Percentiles rank a stretch among this genome's conserved stretches.
Evolutionary conservation across 2,329 filamentous ascomycete genomes (phyloP).

Genomic region (Torrubiella hemipterigena): DNA sequence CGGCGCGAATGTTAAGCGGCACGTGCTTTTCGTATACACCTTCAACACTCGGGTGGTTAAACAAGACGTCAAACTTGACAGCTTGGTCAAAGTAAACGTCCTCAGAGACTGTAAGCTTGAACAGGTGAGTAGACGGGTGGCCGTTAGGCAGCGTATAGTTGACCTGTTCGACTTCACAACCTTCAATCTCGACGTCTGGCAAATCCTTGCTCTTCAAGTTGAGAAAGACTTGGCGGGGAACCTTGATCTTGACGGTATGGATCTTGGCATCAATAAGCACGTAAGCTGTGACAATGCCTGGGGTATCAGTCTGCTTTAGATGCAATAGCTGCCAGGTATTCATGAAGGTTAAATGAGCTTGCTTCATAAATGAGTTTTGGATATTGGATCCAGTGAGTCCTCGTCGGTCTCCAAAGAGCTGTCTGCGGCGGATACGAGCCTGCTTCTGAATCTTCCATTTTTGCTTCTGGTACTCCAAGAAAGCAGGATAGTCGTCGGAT

Average conservation of each 20-base stretch:
- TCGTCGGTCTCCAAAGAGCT: constrained; percentile 82
- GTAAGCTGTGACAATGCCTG: constrained; percentile 78
- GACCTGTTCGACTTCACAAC: constrained; percentile 84
- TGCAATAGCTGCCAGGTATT: constrained; percentile 94
- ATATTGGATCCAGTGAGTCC: constrained; percentile 38
- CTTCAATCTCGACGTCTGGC: constrained; percentile 76
- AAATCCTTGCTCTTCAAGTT: constrained; percentile 82
- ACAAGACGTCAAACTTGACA: constrained; percentile 69
- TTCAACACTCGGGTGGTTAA: constrained; percentile 89
- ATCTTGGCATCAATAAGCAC: constrained; percentile 91
- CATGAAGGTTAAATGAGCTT: constrained; percentile 80
- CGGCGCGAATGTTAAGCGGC: constrained; percentile 72
- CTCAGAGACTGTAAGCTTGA: constrained; percentile 85
- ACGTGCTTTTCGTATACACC: constrained; percentile 95
- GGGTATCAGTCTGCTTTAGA: constrained; percentile 67
- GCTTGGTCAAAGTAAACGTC: constrained; percentile 76
- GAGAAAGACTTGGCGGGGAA: constrained; percentile 79
- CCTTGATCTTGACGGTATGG: constrained; percentile 76
- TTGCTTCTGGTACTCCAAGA: constrained; percentile 89
- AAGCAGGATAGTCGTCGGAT: constrained; percentile 75
- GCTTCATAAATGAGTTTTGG: constrained; percentile 70
- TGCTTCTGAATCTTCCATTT: constrained; percentile 99
- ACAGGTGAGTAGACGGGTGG: constrained; percentile 84
- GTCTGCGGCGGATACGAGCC: constrained; percentile 70
- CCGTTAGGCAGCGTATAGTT: constrained; percentile 90